phyloP scores from a whole-genome alignment of 306 rosid genomes.

The Ammopiptanthus mongolicus region DNA sequence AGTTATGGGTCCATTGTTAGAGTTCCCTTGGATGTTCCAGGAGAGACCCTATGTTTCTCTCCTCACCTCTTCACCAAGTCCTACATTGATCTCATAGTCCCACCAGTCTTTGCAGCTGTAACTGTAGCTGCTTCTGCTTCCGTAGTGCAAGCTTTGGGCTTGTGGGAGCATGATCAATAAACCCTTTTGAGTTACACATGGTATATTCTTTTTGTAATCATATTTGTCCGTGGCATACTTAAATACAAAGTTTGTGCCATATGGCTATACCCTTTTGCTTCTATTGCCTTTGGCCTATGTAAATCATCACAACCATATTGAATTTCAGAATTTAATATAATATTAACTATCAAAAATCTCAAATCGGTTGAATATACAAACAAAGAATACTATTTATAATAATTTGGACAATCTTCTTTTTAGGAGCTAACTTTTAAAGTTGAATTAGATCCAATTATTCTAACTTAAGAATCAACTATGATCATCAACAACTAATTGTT shows the following conservation, averaged over 20 bases:
- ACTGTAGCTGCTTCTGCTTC: constrained; percentile 63
- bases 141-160: constrained; percentile 44
- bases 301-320: not conserved
- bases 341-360: too few species aligned
- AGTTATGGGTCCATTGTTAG: constrained; percentile 27
- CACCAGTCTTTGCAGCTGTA: constrained; percentile 59
- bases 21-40: constrained; percentile 56
- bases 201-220: not conserved
- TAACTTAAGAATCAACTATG: too few species aligned
- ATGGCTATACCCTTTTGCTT: not conserved
- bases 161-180: constrained; percentile 47
- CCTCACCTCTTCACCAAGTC: constrained; percentile 44
- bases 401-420: too few species aligned
- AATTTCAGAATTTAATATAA: not conserved
- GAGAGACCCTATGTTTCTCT: constrained; percentile 57
- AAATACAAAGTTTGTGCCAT: not conserved
- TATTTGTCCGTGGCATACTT: not conserved
- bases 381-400: too few species aligned
- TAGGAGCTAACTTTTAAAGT: too few species aligned
- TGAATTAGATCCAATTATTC: too few species aligned
- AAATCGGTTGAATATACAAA: too few species aligned
- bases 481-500: not conserved
- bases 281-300: not conserved
- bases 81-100: constrained; percentile 48
- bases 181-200: not conserved